A percentile compares a stretch with the other conserved stretches of the same genome.
Evolutionary conservation across 73 alveolate species (phyloP).

Genomic region (Diophrys sp.): DNA sequence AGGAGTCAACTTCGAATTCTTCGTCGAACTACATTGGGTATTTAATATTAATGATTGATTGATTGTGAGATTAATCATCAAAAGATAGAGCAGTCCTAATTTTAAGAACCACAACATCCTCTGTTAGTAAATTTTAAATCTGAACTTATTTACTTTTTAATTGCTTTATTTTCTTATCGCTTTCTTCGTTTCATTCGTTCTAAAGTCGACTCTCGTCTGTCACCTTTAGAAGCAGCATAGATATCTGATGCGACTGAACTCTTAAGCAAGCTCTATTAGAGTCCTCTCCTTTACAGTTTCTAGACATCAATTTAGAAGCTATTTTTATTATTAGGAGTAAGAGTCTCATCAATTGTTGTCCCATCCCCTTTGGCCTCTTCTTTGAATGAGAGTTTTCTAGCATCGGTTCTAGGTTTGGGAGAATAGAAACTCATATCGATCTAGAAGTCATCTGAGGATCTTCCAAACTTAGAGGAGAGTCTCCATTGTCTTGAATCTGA

Average conservation of each 20-base stretch:
- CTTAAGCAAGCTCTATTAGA: not conserved
- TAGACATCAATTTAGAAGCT: too few relatives aligned
- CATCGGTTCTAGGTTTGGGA: not conserved
- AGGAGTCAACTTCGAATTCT: too few relatives aligned
- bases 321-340: not conserved
- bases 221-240: not conserved
- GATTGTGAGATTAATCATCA: too few relatives aligned
- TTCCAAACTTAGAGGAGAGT: not conserved
- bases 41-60: too few relatives aligned
- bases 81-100: too few relatives aligned
- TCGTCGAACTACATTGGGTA: too few relatives aligned
- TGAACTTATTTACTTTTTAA: too few relatives aligned
- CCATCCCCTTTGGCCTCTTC: not conserved
- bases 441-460: not conserved
- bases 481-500: not conserved
- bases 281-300: not conserved
- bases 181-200: not conserved
- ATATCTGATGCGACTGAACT: not conserved
- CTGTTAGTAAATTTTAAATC: too few relatives aligned
- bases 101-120: too few relatives aligned
- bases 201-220: not conserved
- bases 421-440: not conserved
- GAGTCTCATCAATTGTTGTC: not conserved
- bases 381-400: not conserved
- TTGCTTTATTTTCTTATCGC: too few relatives aligned